Conservation (phyloP, 176 grass and related monocot genomes). For the Musa beccarii region DNA sequence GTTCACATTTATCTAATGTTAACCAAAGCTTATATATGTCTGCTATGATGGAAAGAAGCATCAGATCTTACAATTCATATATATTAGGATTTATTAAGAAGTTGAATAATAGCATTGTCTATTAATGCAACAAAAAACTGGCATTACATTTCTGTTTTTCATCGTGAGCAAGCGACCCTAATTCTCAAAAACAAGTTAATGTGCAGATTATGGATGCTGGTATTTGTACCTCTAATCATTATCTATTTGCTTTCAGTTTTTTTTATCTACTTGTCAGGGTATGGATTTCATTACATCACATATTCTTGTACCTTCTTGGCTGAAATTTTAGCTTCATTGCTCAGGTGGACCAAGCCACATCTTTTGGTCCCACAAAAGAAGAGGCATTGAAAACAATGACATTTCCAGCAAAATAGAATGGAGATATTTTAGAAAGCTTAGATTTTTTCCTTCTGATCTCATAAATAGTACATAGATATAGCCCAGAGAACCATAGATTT, state of each 20-base stretch:
- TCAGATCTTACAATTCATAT: background rate
- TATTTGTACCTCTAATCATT: background rate
- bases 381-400: background rate
- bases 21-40: background rate
- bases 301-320: background rate
- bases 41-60: background rate
- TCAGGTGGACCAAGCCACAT: background rate
- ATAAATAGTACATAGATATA: background rate
- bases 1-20: background rate
- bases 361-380: background rate
- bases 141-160: background rate
- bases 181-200: background rate
- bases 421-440: background rate
- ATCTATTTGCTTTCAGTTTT: background rate
- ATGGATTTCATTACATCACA: background rate
- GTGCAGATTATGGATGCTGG: background rate
- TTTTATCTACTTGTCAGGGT: background rate
- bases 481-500: background rate
- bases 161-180: background rate
- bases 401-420: background rate
- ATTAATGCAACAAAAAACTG: background rate
- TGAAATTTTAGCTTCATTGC: too few species aligned
- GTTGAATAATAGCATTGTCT: background rate
- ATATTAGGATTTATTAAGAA: too few species aligned
- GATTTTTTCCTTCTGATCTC: background rate